These are phyloP conservation scores for Diaporthe sp. DNA, from an alignment of 2,329 filamentous ascomycete species.

Conservation along the genomic window DNA sequence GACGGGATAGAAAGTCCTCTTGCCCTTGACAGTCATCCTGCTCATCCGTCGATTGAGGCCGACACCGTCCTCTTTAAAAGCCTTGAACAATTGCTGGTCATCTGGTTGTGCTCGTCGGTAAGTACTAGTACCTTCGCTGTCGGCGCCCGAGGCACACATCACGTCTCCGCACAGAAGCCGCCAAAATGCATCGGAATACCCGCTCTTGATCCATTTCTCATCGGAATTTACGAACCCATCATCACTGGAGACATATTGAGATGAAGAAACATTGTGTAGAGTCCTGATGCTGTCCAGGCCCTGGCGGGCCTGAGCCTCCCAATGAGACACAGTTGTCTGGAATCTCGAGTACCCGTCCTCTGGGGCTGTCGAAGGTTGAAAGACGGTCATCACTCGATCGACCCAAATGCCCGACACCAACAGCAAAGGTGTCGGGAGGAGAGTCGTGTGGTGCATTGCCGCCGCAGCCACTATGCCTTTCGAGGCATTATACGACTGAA, in stretches of 20 bases:
- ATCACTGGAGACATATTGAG: not conserved
- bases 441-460: not conserved
- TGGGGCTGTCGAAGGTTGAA: not conserved
- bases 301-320: not conserved
- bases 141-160: not conserved
- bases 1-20: not conserved
- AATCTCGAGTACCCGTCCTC: conserved; percentile 6
- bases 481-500: not conserved
- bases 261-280: not conserved
- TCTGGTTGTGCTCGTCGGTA: not conserved
- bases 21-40: not conserved
- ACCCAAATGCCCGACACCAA: not conserved
- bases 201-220: not conserved
- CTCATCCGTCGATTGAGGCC: not conserved
- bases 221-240: not conserved
- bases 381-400: not conserved
- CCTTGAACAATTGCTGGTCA: not conserved
- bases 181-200: not conserved
- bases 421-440: not conserved
- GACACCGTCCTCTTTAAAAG: not conserved
- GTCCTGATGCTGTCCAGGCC: too few species aligned
- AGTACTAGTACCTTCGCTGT: not conserved
- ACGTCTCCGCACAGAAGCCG: not conserved
- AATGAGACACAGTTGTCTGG: not conserved
- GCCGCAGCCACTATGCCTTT: not conserved